These are phyloP conservation scores for Mangifera indica DNA, from an alignment of 345 rosid genomes.

Conservation along the genomic window DNA sequence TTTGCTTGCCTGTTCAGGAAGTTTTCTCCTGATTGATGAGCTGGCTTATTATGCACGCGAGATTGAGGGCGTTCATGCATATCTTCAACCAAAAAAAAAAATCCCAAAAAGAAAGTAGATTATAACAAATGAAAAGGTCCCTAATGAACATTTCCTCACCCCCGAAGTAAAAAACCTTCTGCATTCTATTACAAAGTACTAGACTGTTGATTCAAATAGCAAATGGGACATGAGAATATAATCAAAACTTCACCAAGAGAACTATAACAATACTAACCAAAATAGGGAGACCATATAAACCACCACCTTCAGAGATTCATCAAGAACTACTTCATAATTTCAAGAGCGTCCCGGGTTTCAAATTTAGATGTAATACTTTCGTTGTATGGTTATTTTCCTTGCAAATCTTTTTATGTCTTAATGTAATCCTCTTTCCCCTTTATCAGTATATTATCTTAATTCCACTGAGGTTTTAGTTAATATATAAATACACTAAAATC, in stretches of 20 bases:
- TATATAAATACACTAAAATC: neutral
- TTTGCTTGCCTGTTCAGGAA: slow-evolving; percentile 54
- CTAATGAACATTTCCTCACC: neutral
- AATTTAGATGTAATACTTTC: too few relatives aligned
- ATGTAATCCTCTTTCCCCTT: too few relatives aligned
- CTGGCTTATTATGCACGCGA: slow-evolving; percentile 35
- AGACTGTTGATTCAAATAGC: neutral
- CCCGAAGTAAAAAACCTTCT: neutral
- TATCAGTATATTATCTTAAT: too few relatives aligned
- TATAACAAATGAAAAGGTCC: neutral
- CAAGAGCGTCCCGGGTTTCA: too few relatives aligned
- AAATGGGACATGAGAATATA: neutral
- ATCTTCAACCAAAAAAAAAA: slow-evolving; percentile 30
- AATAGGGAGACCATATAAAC: neutral
- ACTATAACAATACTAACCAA: neutral
- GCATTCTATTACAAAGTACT: neutral
- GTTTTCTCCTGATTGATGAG: slow-evolving; percentile 37
- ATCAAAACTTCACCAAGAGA: neutral
- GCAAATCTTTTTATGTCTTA: too few relatives aligned
- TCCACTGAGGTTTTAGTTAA: too few relatives aligned
- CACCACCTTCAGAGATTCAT: too few relatives aligned
- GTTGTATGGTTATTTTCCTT: too few relatives aligned
- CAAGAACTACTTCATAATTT: too few relatives aligned
- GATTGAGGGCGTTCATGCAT: slow-evolving; percentile 41
- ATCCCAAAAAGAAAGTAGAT: neutral